Evolutionary conservation across 2,329 filamentous ascomycete genomes (phyloP), one percentile per base, ranked within the genome.

Genomic region (Colletotrichum paranaense): DNA sequence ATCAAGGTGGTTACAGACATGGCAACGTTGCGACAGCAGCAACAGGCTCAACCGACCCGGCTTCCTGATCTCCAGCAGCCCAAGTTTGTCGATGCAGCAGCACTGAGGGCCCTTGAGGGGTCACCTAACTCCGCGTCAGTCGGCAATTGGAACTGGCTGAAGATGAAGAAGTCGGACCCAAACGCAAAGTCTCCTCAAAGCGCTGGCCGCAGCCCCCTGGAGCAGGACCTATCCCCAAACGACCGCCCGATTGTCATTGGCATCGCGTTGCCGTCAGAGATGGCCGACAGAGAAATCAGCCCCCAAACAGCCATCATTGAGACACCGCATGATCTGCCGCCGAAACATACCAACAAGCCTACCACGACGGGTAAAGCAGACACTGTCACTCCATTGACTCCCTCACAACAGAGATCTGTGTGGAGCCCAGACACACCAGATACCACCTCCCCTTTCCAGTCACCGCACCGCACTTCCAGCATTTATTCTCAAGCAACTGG

Each of bases 211-310:
- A 75, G 77, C 74, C 66, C 78, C 77, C 2, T 78, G 28, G 79
- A 79, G 6, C 79, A 80, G 12, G 90, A 91, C 74, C 85, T 94
- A 4, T 94, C 92, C 16, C 92, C 93, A 0, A 89, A 88, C 71
- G 91, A 93, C 77, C 87, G 90, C n/a, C 91, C 91, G 1, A 95
- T 95, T 72, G 88, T 93, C 55, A 95, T 94, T 75, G 92, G 92
- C 14, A 90, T 95, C 63, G 88, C 89, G 16, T 84, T 94, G 58
- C 89, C 92, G 2, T 88, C 90, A 16, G 87, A 88, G 77, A 73
- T 78, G 12, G 73, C 73, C 52, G 75, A 69, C 38, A 77, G 74
- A 1, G 74, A 76, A 32, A 82, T 88, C 78, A 89, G 86, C 68
- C 88, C 88, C n/a, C 84, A 87, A 56, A 89, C 85, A 3, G 84